phyloP scores from a whole-genome alignment of 805 yeast genomes.

The Cyberlindnera saturnus region DNA sequence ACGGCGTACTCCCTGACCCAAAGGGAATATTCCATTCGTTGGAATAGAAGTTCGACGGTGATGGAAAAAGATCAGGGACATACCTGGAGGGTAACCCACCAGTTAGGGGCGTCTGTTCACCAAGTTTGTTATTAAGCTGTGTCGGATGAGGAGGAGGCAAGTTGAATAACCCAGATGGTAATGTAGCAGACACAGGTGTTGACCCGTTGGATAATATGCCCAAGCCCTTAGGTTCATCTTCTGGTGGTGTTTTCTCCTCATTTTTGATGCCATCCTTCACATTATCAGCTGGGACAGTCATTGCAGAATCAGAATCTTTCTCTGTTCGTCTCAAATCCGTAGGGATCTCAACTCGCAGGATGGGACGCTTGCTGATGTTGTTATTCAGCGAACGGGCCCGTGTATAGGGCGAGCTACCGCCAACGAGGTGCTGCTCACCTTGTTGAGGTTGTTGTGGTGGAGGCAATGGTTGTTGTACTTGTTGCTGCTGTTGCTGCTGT shows the following conservation, averaged over 20 bases:
- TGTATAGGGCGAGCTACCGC: conserved; percentile 7
- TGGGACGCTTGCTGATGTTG: conserved; percentile 20
- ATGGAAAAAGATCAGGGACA: conserved; percentile 68
- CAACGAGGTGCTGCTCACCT: neutral
- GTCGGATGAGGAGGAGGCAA: conserved; percentile 30
- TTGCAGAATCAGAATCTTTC: conserved; percentile 6
- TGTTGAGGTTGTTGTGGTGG: conserved; percentile 6
- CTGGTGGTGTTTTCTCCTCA: conserved; percentile 13
- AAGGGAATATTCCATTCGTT: conserved; percentile 50
- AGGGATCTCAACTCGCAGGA: conserved; percentile 24
- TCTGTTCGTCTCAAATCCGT: conserved; percentile 4
- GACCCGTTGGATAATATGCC: conserved; percentile 19
- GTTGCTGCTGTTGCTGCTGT: conserved; percentile 6
- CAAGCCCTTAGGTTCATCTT: conserved; percentile 12
- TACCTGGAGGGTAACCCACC: conserved; percentile 68
- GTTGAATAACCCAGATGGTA: conserved; percentile 27
- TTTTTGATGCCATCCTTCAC: neutral
- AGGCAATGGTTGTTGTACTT: neutral
- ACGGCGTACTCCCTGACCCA: conserved; percentile 35
- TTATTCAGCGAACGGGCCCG: conserved; percentile 21
- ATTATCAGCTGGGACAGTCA: neutral
- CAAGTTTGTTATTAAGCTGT: conserved; percentile 19
- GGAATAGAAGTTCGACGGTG: conserved; percentile 72
- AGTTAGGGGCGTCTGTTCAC: conserved; percentile 65
- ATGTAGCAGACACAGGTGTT: conserved; percentile 27